phyloP scores from a whole-genome alignment of 805 yeast genomes.

The Wickerhamomyces strasburgensis region DNA sequence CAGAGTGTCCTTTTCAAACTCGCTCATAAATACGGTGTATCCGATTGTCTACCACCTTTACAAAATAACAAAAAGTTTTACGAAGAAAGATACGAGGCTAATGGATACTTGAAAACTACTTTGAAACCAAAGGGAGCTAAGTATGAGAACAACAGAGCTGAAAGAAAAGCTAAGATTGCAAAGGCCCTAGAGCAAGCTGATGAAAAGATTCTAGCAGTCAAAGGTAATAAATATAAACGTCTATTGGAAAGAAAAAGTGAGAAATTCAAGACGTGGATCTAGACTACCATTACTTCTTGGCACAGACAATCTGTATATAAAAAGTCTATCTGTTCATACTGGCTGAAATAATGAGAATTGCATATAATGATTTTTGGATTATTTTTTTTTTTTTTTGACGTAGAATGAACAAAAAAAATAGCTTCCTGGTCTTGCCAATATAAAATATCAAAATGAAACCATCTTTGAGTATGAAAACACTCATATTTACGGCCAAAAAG shows the following conservation, averaged over 20 bases:
- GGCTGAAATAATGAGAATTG: too few relatives aligned
- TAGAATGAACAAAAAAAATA: too few relatives aligned
- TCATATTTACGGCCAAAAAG: too few relatives aligned
- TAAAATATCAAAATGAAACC: too few relatives aligned
- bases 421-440: too few relatives aligned
- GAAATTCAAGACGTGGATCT: conserved; percentile 23
- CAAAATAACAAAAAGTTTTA: conserved; percentile 55
- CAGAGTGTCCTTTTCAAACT: conserved; percentile 79
- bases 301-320: too few relatives aligned
- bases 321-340: too few relatives aligned
- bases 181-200: conserved; percentile 68
- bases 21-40: conserved; percentile 77
- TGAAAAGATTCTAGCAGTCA: conserved; percentile 51
- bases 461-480: too few relatives aligned
- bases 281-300: background rate
- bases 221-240: conserved; percentile 25
- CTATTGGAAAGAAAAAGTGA: conserved; percentile 22
- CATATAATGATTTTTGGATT: too few relatives aligned
- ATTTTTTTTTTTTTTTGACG: too few relatives aligned
- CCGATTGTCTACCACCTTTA: conserved; percentile 64
- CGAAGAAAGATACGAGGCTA: conserved; percentile 67
- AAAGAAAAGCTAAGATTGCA: conserved; percentile 53
- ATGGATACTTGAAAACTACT: conserved; percentile 73
- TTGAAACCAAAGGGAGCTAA: conserved; percentile 73
- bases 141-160: conserved; percentile 65